These are phyloP conservation scores for Rhizopus sp. DNA, from an alignment of 371 early-diverging fungal species.

Conservation along the genomic window DNA sequence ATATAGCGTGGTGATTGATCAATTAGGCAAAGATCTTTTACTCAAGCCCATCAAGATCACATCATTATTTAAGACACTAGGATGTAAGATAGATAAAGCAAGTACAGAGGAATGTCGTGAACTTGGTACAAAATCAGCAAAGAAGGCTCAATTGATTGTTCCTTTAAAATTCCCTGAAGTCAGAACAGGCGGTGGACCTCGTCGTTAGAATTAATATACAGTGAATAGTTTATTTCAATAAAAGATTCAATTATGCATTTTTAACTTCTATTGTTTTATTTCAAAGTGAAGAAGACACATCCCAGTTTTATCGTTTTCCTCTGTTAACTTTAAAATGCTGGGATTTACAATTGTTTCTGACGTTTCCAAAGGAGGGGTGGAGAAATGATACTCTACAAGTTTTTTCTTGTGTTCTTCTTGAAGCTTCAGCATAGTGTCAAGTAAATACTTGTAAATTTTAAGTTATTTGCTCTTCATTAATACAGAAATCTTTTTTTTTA, in stretches of 20 bases:
- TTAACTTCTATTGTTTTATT: too few relatives aligned
- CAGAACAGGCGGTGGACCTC: slow-evolving; percentile 19
- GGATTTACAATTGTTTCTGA: slow-evolving; percentile 8
- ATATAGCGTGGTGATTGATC: slow-evolving; percentile 62
- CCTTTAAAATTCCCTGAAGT: slow-evolving; percentile 48
- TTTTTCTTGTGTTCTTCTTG: too few relatives aligned
- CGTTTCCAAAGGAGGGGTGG: slow-evolving; percentile 12
- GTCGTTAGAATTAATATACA: slow-evolving; percentile 11
- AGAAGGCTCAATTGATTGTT: slow-evolving; percentile 39
- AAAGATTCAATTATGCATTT: too few relatives aligned
- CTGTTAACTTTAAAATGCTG: slow-evolving; percentile 12
- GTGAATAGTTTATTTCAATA: too few relatives aligned
- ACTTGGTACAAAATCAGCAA: slow-evolving; percentile 17
- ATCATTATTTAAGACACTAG: slow-evolving; percentile 43
- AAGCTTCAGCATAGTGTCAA: too few relatives aligned
- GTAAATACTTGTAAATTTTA: too few relatives aligned
- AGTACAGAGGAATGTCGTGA: slow-evolving; percentile 35
- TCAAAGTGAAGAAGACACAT: slow-evolving; percentile 11
- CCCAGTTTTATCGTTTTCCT: slow-evolving; percentile 11
- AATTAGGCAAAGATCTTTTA: slow-evolving; percentile 68
- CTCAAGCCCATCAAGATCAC: slow-evolving; percentile 49
- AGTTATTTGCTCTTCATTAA: too few relatives aligned
- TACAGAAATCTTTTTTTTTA: too few relatives aligned
- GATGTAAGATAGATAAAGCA: slow-evolving; percentile 59
- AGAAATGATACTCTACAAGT: slow-evolving; percentile 16